Conservation (phyloP, 352 stramenopile genomes). For the Phytophthora podocarpi region DNA sequence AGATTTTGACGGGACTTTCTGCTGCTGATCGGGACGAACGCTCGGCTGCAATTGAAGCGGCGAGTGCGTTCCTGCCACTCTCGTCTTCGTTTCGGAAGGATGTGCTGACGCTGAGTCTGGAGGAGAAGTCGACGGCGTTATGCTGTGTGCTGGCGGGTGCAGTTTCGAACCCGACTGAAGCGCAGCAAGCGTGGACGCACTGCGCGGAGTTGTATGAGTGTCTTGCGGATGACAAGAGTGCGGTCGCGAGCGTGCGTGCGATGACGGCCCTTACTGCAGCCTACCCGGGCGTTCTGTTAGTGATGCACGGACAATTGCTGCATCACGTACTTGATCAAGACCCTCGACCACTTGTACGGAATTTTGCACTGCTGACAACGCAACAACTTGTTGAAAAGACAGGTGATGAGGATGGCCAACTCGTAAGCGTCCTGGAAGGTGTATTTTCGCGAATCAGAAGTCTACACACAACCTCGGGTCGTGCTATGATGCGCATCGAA, state of each 20-base stretch:
- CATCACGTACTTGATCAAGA: constrained; percentile 39
- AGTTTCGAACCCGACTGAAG: constrained; percentile 25
- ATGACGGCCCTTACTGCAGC: constrained; percentile 40
- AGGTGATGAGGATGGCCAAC: constrained; percentile 10
- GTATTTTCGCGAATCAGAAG: constrained; percentile 22
- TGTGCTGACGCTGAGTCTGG: constrained; percentile 24
- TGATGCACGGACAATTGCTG: constrained; percentile 38
- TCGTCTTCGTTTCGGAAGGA: constrained; percentile 36
- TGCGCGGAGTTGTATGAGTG: constrained; percentile 48
- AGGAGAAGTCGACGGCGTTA: constrained; percentile 13
- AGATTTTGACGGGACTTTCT: constrained; percentile 24
- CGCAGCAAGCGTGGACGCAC: constrained; percentile 46
- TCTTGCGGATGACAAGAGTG: constrained; percentile 39
- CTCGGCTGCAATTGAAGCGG: constrained; percentile 38
- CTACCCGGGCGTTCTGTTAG: constrained; percentile 22
- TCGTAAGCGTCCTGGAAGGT: constrained; percentile 25
- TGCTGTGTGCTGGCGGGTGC: constrained; percentile 31
- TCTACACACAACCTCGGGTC: background rate
- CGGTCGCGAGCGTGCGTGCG: constrained; percentile 29
- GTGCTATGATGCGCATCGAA: constrained; percentile 25
- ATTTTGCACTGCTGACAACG: constrained; percentile 39
- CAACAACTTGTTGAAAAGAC: constrained; percentile 28
- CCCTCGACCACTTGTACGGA: constrained; percentile 31
- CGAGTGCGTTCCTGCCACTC: constrained; percentile 27
- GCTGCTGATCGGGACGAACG: constrained; percentile 30